Evolutionary conservation across 2,329 filamentous ascomycete species (phyloP), one percentile per base, ranked within the genome.

Genomic region (Thyridium curvatum): DNA sequence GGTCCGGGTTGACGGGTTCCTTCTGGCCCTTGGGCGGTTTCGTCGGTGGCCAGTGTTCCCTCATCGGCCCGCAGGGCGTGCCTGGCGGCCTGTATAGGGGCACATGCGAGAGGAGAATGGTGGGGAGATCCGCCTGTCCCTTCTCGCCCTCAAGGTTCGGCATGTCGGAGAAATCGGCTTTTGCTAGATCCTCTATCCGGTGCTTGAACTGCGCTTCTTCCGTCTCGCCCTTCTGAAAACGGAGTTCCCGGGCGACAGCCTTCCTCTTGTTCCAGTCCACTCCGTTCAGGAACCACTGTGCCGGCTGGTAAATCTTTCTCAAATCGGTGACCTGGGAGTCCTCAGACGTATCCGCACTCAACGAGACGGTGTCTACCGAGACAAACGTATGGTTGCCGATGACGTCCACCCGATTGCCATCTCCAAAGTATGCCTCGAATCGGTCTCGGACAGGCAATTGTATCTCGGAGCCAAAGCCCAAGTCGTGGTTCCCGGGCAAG

Each of bases 341-440:
- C 35, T 66, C 57, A 3, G 75, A 77, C 2, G 68, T 68, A 33
- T 59, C 72, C 3, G 93, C 91, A 54, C 88, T 94, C 51, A 97
- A 62, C 0, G 90, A 96, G 4, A 95, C 82, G 0, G 84, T 79
- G 56, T 98, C 93, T 8, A 98, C 74, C 1, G 88, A 94, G 15
- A 98, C 86, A 56, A 98, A 89, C 0, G 88, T 94, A 58, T 98
- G 93, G 55, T 98, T 98, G 12, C 87, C 93, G 38, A 97, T 74
- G 5, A 97, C 74, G 58, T 97, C 89, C 15, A 98, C 81, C 8
- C 87, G 74, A 59, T 96, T 97, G n/a, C 82, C 78, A 40, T 93
- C 83, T 4, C 93, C 93, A 62, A 98, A 97, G 56, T 83, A 95
- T 4, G 83, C 79, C 52, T 84, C 78, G 59, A 97, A 98, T 13